phyloP scores from a whole-genome alignment of 2,329 filamentous ascomycete genomes.

The Hypoxylon sp. region DNA sequence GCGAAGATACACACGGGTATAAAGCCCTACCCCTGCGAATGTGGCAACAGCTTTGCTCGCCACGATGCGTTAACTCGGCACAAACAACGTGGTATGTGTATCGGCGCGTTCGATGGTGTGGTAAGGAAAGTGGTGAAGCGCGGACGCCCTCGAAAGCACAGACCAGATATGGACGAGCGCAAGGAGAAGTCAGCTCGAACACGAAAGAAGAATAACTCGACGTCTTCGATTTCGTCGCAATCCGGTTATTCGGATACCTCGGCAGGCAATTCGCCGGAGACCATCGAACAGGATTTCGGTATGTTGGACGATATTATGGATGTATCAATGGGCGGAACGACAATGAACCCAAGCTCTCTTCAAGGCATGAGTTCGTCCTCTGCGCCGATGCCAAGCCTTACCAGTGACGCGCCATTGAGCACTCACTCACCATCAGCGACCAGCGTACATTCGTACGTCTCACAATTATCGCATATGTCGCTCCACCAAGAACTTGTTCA shows the following conservation, averaged over 20 bases:
- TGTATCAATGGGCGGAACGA: conserved; percentile 57
- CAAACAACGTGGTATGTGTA: conserved; percentile 95
- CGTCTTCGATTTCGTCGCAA: conserved; percentile 64
- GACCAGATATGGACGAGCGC: conserved; percentile 70
- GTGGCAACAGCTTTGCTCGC: conserved; percentile 93
- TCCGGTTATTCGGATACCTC: conserved; percentile 72
- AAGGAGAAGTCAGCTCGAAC: conserved; percentile 71
- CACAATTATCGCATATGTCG: conserved; percentile 56
- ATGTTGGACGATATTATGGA: conserved; percentile 66
- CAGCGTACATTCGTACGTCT: conserved; percentile 64
- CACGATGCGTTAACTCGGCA: conserved; percentile 96
- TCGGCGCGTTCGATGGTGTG: conserved; percentile 89
- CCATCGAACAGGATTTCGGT: conserved; percentile 58
- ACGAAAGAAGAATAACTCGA: conserved; percentile 70
- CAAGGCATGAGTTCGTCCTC: conserved; percentile 55
- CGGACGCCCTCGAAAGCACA: conserved; percentile 74
- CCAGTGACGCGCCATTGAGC: conserved; percentile 48
- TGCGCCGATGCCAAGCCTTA: conserved; percentile 58
- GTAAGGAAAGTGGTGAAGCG: conserved; percentile 73
- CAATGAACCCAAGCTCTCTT: conserved; percentile 58
- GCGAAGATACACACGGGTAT: conserved; percentile 97
- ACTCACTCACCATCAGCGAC: conserved; percentile 63
- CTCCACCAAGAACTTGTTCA: conserved; percentile 59
- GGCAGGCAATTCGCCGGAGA: conserved; percentile 66
- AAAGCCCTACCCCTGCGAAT: conserved; percentile 95